A percentile compares a stretch with the other conserved stretches of the same genome.
phyloP scores from a whole-genome alignment of 306 rosid genomes.

The Inga laurina region DNA sequence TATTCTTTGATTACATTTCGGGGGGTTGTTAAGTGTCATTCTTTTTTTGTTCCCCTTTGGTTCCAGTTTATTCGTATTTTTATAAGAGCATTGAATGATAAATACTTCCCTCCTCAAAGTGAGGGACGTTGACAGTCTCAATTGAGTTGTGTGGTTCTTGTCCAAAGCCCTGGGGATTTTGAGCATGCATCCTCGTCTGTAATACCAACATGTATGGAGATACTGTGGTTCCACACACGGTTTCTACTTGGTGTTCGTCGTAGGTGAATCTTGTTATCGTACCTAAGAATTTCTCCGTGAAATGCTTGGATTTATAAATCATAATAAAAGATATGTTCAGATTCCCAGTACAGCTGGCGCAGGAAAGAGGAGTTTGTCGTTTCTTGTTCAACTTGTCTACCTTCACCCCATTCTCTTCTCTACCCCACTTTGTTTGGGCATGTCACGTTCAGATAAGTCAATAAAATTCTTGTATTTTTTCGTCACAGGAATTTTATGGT shows the following conservation, averaged over 20 bases:
- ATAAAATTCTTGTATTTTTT: no score
- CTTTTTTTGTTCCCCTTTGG: conserved; percentile 23
- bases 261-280: background rate
- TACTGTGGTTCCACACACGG: conserved; percentile 30
- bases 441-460: no score
- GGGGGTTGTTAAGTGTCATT: conserved; percentile 37
- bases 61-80: conserved; percentile 47
- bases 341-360: no score
- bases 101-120: conserved; percentile 50
- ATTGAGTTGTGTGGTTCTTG: conserved; percentile 42
- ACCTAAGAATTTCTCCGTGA: no score
- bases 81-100: conserved; percentile 57
- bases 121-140: conserved; percentile 43
- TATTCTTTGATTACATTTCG: conserved; percentile 69
- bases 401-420: no score
- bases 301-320: no score
- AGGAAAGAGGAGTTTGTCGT: no score
- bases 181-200: conserved; percentile 43
- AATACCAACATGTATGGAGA: conserved; percentile 45
- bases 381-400: no score
- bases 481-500: no score
- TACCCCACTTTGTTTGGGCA: no score
- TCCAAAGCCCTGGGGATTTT: conserved; percentile 35
- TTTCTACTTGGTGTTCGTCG: background rate
- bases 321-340: no score